A percentile compares a stretch with the other conserved stretches of the same genome.
phyloP scores from a whole-genome alignment of 2,329 filamentous ascomycete genomes.

The Sporothrix phasma region DNA sequence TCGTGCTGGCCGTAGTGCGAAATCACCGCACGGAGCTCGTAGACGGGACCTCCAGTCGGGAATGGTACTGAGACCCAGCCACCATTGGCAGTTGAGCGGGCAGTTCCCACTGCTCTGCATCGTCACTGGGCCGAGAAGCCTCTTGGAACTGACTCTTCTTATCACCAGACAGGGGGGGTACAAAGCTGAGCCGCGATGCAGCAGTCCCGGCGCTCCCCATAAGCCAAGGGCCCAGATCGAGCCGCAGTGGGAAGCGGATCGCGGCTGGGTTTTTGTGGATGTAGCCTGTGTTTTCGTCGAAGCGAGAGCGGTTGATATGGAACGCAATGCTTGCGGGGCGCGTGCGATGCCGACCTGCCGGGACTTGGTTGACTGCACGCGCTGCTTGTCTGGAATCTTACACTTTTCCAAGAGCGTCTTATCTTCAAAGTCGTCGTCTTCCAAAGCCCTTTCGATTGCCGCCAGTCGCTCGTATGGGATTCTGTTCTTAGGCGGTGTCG shows the following conservation, averaged over 20 bases:
- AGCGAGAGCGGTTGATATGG: constrained; percentile 86
- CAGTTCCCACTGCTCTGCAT: constrained; percentile 57
- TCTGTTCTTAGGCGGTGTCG: constrained; percentile 28
- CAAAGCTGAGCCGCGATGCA: background rate
- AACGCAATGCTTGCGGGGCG: constrained; percentile 72
- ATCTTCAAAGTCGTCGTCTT: constrained; percentile 71
- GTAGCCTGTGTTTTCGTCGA: constrained; percentile 70
- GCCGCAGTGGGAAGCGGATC: constrained; percentile 61
- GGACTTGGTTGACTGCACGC: constrained; percentile 72
- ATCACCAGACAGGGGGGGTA: background rate
- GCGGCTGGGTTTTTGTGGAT: constrained; percentile 75
- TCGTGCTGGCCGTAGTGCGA: constrained; percentile 88
- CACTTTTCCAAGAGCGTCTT: constrained; percentile 53
- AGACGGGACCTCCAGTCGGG: constrained; percentile 51
- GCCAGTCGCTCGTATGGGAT: constrained; percentile 47
- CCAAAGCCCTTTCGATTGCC: constrained; percentile 59
- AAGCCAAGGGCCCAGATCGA: constrained; percentile 81
- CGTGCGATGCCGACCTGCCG: constrained; percentile 80
- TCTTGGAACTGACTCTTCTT: background rate
- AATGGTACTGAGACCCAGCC: constrained; percentile 40
- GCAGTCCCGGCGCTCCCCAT: constrained; percentile 47
- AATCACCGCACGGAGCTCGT: constrained; percentile 72
- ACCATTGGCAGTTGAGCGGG: constrained; percentile 67
- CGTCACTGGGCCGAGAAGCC: background rate
- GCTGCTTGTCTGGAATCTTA: constrained; percentile 50